Evolutionary conservation across 345 rosid species (phyloP), one percentile per base, ranked within the genome.

Genomic region (Hirschfeldia incana): DNA sequence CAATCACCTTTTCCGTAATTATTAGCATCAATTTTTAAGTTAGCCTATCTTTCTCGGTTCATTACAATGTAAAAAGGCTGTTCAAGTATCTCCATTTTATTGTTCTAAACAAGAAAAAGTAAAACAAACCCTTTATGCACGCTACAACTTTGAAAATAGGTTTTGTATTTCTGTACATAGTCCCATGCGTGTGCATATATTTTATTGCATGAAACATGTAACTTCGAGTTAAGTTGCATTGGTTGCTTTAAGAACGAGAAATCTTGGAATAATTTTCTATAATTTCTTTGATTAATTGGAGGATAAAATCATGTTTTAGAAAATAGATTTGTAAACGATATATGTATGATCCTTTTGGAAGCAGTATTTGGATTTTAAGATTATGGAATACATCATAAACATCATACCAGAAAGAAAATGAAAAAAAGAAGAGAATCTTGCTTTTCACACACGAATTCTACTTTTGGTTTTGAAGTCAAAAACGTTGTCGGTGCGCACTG

Each of bases 401-500:
- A 78, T 59, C 27, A 66, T n/a, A 72, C 10, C n/a, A 44, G 36
- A 66, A 15, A 44, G 34, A 32, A 57, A 17, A 67, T 67, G 39
- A 28, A 27, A 3, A 17, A 12, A 59, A 32, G 36, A 61, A 67
- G 55, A 65, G 80, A 80, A 76, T 71, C 76, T 70, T 76, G 76
- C 77, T 65, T 76, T 80, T 80, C 80, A 76, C 70, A 76, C 73
- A 80, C 73, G 83, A 80, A 73, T 71, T 71, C 80, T 27, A 75
- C 73, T 70, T 76, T 80, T 63, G 75, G 34, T 71, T 46, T 65
- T 33, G 34, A 80, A 76, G 73, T 75, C 76, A 80, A 80, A 39
- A 66, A 80, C 64, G 73, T 44, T 71, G 76, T 70, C 80, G 83
- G 83, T 75, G 76, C 76, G 63, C 67, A 80, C 34, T 75, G 29